Percentiles rank a stretch among this genome's conserved stretches.
Conservation (phyloP, 306 rosid species). For the Rosa lucieae region DNA sequence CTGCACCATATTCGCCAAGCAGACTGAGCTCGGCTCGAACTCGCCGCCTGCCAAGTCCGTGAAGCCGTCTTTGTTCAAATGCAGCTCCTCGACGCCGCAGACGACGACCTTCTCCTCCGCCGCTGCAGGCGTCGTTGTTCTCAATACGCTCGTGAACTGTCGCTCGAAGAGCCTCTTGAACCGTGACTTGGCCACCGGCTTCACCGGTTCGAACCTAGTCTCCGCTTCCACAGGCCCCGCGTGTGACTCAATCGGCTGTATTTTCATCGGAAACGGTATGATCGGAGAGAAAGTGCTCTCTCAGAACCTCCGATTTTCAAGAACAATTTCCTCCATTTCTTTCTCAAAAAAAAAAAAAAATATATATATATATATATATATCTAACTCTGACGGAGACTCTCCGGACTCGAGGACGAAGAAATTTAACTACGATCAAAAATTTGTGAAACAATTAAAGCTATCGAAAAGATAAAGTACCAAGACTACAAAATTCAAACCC, state of each 20-base stretch:
- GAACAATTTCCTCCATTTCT: conserved; percentile 29
- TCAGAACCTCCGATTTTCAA: conserved; percentile 20
- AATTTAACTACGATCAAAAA: neutral
- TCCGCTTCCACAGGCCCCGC: conserved; percentile 30
- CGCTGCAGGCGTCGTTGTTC: conserved; percentile 18
- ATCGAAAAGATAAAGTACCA: neutral
- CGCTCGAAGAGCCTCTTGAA: conserved; percentile 75
- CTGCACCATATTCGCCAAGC: conserved; percentile 84
- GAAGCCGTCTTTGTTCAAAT: conserved; percentile 36
- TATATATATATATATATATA: too few relatives aligned
- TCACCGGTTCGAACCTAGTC: conserved; percentile 43
- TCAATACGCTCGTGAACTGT: conserved; percentile 61
- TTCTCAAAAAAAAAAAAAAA: neutral
- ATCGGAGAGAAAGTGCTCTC: conserved; percentile 8
- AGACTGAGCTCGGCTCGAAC: conserved; percentile 71
- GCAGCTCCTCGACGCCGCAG: conserved; percentile 29
- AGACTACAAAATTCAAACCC: neutral
- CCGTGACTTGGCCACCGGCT: conserved; percentile 72
- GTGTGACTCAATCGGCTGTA: conserved; percentile 74
- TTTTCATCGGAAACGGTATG: conserved; percentile 72
- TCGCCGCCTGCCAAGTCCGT: conserved; percentile 31
- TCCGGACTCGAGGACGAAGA: conserved; percentile 35
- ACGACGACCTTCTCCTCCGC: conserved; percentile 39
- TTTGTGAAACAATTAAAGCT: neutral
- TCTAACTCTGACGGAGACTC: neutral